Evolutionary conservation across 2,329 filamentous ascomycete genomes (phyloP).

Genomic region (Venturia nashicola): DNA sequence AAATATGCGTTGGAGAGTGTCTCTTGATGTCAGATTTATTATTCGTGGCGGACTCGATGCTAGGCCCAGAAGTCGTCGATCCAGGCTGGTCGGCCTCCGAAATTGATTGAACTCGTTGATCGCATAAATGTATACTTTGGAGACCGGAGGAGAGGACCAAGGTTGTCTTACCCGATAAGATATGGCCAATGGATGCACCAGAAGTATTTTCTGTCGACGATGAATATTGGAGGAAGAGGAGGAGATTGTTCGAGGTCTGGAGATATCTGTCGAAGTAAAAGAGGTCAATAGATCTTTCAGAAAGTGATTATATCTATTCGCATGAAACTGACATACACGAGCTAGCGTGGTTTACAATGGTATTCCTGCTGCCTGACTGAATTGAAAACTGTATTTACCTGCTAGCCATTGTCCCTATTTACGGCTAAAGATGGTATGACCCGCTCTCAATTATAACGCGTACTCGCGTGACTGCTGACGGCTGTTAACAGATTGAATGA

Average conservation of each 20-base stretch:
- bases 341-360: background rate
- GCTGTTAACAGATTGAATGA: background rate
- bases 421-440: constrained; percentile 1
- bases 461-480: background rate
- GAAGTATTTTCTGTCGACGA: background rate
- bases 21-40: background rate
- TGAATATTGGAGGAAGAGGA: background rate
- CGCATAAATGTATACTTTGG: background rate
- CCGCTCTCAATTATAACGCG: background rate
- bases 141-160: background rate
- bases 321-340: background rate
- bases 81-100: background rate
- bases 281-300: background rate
- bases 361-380: background rate
- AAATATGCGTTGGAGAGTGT: background rate
- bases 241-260: background rate
- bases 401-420: background rate
- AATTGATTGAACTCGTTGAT: background rate
- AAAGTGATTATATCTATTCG: background rate
- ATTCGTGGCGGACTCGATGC: background rate
- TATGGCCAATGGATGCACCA: background rate
- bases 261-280: background rate
- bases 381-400: background rate
- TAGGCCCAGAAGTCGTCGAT: background rate
- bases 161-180: background rate